Evolutionary conservation across 352 stramenopile species (phyloP), one percentile per base, ranked within the genome.

Genomic region (Phytophthora litchii): DNA sequence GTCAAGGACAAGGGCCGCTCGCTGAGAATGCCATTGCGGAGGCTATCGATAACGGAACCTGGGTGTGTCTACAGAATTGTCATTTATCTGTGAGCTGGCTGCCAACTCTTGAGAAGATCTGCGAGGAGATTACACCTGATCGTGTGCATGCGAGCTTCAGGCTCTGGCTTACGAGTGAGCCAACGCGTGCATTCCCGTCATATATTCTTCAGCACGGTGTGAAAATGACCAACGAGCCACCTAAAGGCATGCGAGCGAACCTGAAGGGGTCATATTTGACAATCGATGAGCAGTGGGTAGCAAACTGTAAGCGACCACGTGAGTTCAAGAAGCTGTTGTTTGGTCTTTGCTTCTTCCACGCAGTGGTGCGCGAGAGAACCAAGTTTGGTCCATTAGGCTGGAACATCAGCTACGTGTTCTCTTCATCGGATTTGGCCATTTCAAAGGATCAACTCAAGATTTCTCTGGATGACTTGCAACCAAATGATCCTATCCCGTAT

Each of bases 171-270:
- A 98, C 95, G 11, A 97, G 89, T 29, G 88, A 98, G 55, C 95
- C 95, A 14, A 97, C 88, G n/a, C 74, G 78, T 0, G 78, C 92
- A 10, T 98, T 98, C 63, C 95, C 95, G 35, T 94, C 93, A 1
- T 97, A 91, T 45, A 96, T 98, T 31, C 76, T 98, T 11, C 93
- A 96, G 43, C 93, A 96, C 42, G 88, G 89, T 12, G 85, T 97
- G 47, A 98, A 98, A 72, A 98, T 98, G 86, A 98, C 94, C 16
- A 97, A 97, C 43, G 95, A 98, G 46, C 94, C 95, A 6, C 92
- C 95, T 0, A 97, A 97, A 45, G 95, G 95, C 7, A 95, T 98
- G 86, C 80, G 94, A 14, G 91, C 92, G 8, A 98, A 98, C 67
- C 58, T 98, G 9, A 93, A 97, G 46, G 91, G 89, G 4, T 94